A percentile compares a stretch with the other conserved stretches of the same genome.
Conservation (phyloP, 345 rosid species). For the Populus ilicifolia region DNA sequence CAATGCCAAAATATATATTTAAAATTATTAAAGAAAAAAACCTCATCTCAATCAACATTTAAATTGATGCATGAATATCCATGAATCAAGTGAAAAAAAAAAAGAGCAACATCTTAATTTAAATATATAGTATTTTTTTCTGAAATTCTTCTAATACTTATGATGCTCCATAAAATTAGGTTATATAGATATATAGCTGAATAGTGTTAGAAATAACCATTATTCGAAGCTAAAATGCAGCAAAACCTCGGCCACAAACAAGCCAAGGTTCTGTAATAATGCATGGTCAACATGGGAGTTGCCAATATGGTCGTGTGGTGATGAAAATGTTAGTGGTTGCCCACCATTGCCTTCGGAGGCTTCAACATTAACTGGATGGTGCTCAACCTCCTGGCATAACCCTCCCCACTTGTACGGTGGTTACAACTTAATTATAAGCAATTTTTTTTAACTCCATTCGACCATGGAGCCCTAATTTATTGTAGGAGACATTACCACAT, state of each 20-base stretch:
- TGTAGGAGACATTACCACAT: neutral
- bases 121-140: no score
- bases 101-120: no score
- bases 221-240: neutral
- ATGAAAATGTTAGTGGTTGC: conserved; percentile 15
- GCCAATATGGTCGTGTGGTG: neutral
- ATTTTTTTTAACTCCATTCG: no score
- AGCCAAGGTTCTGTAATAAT: neutral
- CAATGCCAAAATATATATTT: no score
- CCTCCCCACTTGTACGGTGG: neutral
- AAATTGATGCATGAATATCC: no score
- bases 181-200: neutral
- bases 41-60: no score
- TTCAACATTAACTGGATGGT: conserved; percentile 5
- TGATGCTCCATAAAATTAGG: no score
- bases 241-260: neutral
- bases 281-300: neutral
- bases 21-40: no score
- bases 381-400: conserved; percentile 1
- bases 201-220: neutral
- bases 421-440: neutral
- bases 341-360: neutral
- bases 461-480: no score
- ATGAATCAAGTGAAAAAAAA: no score
- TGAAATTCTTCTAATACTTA: no score